Percentiles rank a stretch among this genome's conserved stretches.
These are phyloP conservation scores for Protea cynaroides DNA, from an alignment of 164 flowering plant species.

Conservation along the genomic window DNA sequence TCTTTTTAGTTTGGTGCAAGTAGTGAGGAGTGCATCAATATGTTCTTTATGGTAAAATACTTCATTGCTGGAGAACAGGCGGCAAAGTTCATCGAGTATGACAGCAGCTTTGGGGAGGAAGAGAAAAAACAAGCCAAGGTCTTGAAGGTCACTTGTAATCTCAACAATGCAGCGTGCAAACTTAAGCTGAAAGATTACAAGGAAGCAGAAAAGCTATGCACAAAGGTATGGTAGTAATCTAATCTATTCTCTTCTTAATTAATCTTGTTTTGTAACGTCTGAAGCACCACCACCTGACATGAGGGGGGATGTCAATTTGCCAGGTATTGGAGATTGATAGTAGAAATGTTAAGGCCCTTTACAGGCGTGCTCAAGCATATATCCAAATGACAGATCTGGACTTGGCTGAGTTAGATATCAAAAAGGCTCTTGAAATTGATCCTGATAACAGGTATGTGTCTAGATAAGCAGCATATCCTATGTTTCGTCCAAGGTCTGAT, in stretches of 20 bases:
- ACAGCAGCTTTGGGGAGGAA: constrained; percentile 70
- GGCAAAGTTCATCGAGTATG: constrained; percentile 74
- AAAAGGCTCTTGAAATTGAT: constrained; percentile 48
- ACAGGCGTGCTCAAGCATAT: constrained; percentile 74
- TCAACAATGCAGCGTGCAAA: constrained; percentile 94
- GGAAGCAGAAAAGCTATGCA: constrained; percentile 79
- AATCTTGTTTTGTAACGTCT: not conserved
- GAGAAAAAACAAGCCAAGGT: constrained; percentile 79
- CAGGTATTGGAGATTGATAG: constrained; percentile 80
- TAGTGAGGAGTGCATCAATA: too few relatives aligned
- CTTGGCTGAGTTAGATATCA: constrained; percentile 43
- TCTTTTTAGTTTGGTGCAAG: too few relatives aligned
- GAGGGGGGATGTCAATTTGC: not conserved
- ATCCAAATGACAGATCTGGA: constrained; percentile 35
- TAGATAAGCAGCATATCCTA: not conserved
- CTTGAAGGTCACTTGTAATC: constrained; percentile 72
- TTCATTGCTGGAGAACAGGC: constrained; percentile 44
- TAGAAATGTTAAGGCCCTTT: constrained; percentile 83
- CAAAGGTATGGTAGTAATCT: constrained; percentile 48
- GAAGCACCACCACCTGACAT: too few relatives aligned
- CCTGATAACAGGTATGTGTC: constrained; percentile 36
- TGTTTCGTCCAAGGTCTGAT: too few relatives aligned
- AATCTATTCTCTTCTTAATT: not conserved
- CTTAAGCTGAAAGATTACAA: constrained; percentile 83
- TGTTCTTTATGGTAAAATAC: too few relatives aligned